phyloP scores from a whole-genome alignment of 805 yeast genomes.

The Tetrapisispora pingtungensis region DNA sequence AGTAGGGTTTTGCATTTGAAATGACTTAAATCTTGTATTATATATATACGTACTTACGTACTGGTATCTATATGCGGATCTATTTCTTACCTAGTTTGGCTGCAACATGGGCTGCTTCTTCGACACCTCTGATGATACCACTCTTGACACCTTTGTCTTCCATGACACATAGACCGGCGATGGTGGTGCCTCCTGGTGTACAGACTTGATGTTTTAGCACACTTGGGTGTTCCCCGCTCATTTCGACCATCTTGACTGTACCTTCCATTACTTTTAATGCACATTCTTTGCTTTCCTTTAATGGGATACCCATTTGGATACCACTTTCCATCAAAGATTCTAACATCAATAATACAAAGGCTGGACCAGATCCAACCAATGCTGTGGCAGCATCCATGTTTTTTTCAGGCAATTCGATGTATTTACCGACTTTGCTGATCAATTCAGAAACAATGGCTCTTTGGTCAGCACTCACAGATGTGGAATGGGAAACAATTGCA shows the following conservation, averaged over 20 bases:
- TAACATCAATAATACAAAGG: conserved; percentile 79
- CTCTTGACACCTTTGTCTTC: conserved; percentile 86
- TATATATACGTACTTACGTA: background rate
- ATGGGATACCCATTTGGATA: conserved; percentile 86
- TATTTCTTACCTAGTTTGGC: conserved; percentile 38
- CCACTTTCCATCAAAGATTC: conserved; percentile 94
- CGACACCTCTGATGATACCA: conserved; percentile 79
- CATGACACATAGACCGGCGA: conserved; percentile 86
- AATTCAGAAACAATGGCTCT: conserved; percentile 30
- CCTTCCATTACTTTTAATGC: conserved; percentile 95
- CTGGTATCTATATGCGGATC: background rate
- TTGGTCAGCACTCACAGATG: conserved; percentile 36
- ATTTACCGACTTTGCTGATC: conserved; percentile 54
- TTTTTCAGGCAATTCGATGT: conserved; percentile 65
- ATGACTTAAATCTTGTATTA: too few species aligned
- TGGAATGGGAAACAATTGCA: conserved; percentile 78
- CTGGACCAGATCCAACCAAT: conserved; percentile 93
- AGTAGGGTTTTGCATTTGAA: too few species aligned
- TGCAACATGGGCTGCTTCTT: conserved; percentile 85
- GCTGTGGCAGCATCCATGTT: conserved; percentile 96
- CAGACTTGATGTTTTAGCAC: conserved; percentile 79
- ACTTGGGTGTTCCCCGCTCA: conserved; percentile 80
- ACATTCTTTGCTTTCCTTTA: conserved; percentile 66
- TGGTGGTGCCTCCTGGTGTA: conserved; percentile 97
- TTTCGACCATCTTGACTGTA: conserved; percentile 79